Conservation (phyloP, 2,329 filamentous ascomycete genomes). For the Ustulina deusta region DNA sequence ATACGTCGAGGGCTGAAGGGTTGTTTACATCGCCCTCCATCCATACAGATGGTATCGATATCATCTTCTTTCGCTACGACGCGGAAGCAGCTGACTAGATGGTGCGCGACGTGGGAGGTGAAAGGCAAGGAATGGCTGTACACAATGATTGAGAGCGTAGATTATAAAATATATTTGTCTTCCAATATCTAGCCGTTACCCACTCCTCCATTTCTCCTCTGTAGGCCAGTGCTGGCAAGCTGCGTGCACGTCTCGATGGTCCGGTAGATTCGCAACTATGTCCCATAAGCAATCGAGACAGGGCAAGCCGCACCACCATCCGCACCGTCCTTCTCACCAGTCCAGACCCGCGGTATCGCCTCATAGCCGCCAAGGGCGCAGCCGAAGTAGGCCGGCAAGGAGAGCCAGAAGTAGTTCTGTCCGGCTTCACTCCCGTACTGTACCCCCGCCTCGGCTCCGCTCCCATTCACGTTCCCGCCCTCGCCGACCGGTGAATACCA, state of each 20-base stretch:
- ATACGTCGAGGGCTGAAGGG: constrained; percentile 10
- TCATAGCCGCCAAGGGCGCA: constrained; percentile 24
- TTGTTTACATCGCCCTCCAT: constrained; percentile 21
- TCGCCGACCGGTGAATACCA: constrained; percentile 9
- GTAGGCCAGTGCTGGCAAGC: constrained; percentile 3
- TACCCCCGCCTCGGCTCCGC: constrained; percentile 8
- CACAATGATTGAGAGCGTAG: constrained; percentile 11
- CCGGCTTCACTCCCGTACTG: constrained; percentile 6
- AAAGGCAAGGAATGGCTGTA: constrained; percentile 12
- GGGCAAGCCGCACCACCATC: constrained; percentile 20
- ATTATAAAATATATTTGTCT: constrained; percentile 22
- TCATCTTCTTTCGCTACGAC: constrained; percentile 22
- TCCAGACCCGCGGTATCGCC: constrained; percentile 13
- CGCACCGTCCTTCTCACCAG: constrained; percentile 16
- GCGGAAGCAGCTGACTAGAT: constrained; percentile 30
- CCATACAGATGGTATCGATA: constrained; percentile 26
- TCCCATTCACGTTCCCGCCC: constrained; percentile 28
- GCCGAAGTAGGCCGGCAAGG: constrained; percentile 26
- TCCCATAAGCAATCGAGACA: constrained; percentile 21
- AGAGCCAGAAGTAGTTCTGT: constrained; percentile 33
- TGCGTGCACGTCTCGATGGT: constrained; percentile 11
- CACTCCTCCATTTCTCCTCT: constrained; percentile 3
- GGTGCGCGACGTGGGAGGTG: constrained; percentile 29
- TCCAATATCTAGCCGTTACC: neutral
- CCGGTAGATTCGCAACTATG: constrained; percentile 26